These are phyloP conservation scores for Madurella mycetomatis DNA, from an alignment of 2,329 filamentous ascomycete species.

Conservation along the genomic window DNA sequence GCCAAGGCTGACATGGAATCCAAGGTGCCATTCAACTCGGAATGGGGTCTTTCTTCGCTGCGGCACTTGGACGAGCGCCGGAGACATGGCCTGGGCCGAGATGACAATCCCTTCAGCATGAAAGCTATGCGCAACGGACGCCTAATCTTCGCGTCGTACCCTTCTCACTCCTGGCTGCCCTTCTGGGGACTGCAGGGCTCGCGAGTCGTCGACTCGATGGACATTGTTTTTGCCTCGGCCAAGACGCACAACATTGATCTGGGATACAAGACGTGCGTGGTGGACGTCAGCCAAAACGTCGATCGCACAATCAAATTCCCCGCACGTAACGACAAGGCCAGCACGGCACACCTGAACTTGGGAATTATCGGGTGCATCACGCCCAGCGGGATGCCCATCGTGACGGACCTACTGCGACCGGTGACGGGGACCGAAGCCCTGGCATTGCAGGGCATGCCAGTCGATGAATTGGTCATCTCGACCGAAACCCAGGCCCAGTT, in stretches of 20 bases:
- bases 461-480: constrained; percentile 58
- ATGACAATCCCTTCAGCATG: constrained; percentile 52
- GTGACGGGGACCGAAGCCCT: constrained; percentile 61
- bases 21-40: constrained; percentile 31
- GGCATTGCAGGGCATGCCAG: constrained; percentile 63
- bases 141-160: constrained; percentile 37
- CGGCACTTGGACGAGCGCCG: constrained; percentile 56
- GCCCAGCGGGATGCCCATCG: constrained; percentile 57
- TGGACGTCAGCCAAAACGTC: constrained; percentile 70
- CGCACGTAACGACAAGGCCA: constrained; percentile 24
- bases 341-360: constrained; percentile 26
- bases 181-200: constrained; percentile 50
- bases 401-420: constrained; percentile 56
- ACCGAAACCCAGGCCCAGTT: constrained; percentile 58
- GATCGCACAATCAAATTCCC: constrained; percentile 42
- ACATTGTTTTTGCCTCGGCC: constrained; percentile 55
- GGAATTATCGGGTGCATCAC: constrained; percentile 66
- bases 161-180: constrained; percentile 50
- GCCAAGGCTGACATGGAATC: constrained; percentile 45
- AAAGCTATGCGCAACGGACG: constrained; percentile 53
- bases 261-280: constrained; percentile 40
- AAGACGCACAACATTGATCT: constrained; percentile 49
- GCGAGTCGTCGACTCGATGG: constrained; percentile 62
- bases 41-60: constrained; percentile 55
- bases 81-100: constrained; percentile 43